Evolutionary conservation across 2,329 filamentous ascomycete species (phyloP), one percentile per base, ranked within the genome.

Genomic region (Apiospora rasikravindrae): DNA sequence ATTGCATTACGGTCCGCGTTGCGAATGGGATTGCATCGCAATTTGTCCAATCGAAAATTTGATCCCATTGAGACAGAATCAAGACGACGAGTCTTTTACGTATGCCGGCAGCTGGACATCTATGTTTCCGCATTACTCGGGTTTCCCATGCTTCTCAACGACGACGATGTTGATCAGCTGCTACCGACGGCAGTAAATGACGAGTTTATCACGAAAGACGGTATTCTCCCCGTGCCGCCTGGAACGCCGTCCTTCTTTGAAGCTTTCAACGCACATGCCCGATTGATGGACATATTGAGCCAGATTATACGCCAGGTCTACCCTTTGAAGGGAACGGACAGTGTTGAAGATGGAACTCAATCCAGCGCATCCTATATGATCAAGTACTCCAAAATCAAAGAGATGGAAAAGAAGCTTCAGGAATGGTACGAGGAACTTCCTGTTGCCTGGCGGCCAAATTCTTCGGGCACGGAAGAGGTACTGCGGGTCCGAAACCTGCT

Each of bases 401-500:
- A 89, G 75, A 90, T 92, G 68, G 92, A 93, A 79, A 81, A 84
- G 7, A 89, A 92, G 70, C 83, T 94, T 68, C 87, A 90, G 67
- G 82, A 85, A 53, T 93, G 91, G 91, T 88, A 89, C 67, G 88
- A 91, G 73, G 84, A 86, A 70, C 82, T 99, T 37, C 96, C 95
- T 0, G 86, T 91, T 76, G 89, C 91, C 70, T 90, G 98, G 82
- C 92, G 93, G 73, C 95, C 95, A 1, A 94, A 94, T 73, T 89
- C 91, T 0, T 94, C 96, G 69, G 93, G 92, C 0, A 87, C 92
- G 1, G 88, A 91, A 45, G 91, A 95, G 77, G 88, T 95, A 33
- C 89, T 95, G 76, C 88, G 94, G 94, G 86, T 90, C n/a, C 93
- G 94, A 73, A 94, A 95, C 74, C 85, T 95, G 33, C 85, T 96